Evolutionary conservation across 306 rosid species (phyloP).

Genomic region (Trichosanthes truncata): DNA sequence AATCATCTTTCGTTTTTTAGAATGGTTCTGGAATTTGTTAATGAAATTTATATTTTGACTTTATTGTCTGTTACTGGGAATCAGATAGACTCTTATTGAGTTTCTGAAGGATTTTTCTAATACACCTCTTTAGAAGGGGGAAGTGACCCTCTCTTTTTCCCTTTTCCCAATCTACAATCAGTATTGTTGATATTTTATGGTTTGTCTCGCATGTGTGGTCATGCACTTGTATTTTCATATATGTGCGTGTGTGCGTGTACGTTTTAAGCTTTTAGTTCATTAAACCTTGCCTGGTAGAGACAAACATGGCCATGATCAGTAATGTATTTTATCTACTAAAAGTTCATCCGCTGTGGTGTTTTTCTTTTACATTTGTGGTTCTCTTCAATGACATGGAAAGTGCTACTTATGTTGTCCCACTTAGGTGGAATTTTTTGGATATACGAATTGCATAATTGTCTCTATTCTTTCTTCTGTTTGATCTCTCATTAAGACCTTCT

Average conservation of each 20-base stretch:
- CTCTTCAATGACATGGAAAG: not conserved
- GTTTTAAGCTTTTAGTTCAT: not conserved
- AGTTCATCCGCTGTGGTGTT: not conserved
- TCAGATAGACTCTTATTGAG: not conserved
- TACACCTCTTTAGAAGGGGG: not conserved
- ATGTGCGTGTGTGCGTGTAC: not conserved
- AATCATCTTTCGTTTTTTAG: not conserved
- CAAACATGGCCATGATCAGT: not conserved
- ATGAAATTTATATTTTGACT: not conserved
- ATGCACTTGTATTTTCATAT: not conserved
- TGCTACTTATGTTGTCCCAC: not conserved
- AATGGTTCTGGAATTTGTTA: not conserved
- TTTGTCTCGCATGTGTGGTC: not conserved
- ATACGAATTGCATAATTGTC: not conserved
- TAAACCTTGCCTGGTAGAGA: not conserved
- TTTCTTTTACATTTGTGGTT: not conserved
- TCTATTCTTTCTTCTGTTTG: not conserved
- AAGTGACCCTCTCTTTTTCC: not conserved
- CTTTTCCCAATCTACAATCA: not conserved
- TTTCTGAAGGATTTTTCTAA: not conserved
- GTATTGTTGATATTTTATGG: not conserved
- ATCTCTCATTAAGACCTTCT: not conserved
- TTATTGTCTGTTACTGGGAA: not conserved
- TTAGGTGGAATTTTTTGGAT: not conserved
- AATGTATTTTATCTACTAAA: not conserved